A percentile compares a stretch with the other conserved stretches of the same genome.
Conservation (phyloP, 192 early-diverging fungal genomes). For the Coemansia sp. region DNA sequence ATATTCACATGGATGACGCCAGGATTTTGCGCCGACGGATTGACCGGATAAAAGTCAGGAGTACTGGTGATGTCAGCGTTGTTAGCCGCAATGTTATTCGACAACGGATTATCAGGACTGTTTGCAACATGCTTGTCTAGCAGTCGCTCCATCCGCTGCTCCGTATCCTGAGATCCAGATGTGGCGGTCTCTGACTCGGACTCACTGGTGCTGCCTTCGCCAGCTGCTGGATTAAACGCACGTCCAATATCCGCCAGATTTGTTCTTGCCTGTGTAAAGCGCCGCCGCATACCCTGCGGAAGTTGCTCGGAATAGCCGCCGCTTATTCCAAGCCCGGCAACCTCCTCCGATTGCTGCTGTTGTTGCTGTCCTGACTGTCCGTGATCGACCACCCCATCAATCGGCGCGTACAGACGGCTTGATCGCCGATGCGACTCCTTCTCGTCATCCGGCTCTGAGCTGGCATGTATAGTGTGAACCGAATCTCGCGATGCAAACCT, state of each 20-base stretch:
- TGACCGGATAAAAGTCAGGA: conserved; percentile 44
- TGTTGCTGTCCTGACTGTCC: not conserved
- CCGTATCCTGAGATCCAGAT: conserved; percentile 10
- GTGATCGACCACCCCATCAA: conserved; percentile 1
- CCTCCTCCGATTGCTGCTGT: not conserved
- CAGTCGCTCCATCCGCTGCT: conserved; percentile 42
- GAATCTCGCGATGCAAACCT: conserved; percentile 44
- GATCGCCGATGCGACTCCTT: not conserved
- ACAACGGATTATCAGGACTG: conserved; percentile 23
- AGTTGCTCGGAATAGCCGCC: not conserved
- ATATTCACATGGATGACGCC: conserved; percentile 52
- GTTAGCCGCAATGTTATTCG: conserved; percentile 46
- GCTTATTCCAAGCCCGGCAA: not conserved
- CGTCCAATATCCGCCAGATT: conserved; percentile 30
- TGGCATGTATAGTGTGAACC: conserved; percentile 33
- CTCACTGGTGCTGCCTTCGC: conserved; percentile 14
- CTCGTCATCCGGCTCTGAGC: conserved; percentile 9
- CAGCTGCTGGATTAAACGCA: conserved; percentile 21
- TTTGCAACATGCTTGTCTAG: conserved; percentile 38
- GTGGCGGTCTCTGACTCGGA: conserved; percentile 31
- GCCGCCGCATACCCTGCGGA: conserved; percentile 38
- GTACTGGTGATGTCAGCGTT: conserved; percentile 41
- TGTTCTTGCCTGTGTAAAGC: conserved; percentile 28
- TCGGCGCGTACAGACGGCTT: conserved; percentile 23
- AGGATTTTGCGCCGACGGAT: conserved; percentile 45